phyloP scores from a whole-genome alignment of 2,329 filamentous ascomycete species.

The Phialocephala subalpina region DNA sequence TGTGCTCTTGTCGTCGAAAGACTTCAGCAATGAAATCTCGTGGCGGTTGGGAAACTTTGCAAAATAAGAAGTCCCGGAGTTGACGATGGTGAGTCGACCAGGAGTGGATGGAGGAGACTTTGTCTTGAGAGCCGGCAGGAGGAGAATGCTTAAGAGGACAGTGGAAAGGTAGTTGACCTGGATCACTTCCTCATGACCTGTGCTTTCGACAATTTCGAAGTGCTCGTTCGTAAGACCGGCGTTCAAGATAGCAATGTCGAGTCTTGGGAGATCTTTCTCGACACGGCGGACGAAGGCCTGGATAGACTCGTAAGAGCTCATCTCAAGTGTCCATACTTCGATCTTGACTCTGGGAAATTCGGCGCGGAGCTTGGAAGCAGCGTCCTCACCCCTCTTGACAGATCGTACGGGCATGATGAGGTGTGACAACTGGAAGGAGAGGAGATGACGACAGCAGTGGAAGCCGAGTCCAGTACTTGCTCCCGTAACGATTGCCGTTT shows the following conservation, averaged over 20 bases:
- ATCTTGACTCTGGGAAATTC: constrained; percentile 47
- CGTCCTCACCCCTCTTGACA: constrained; percentile 50
- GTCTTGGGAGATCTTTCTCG: constrained; percentile 43
- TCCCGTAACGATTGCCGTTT: no score
- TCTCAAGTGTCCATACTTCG: constrained; percentile 59
- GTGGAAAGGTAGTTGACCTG: constrained; percentile 47
- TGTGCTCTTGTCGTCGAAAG: constrained; percentile 43
- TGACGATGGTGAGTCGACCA: constrained; percentile 29
- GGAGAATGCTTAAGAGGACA: constrained; percentile 36
- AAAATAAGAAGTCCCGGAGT: constrained; percentile 31
- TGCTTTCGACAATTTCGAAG: constrained; percentile 35
- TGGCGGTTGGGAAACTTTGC: constrained; percentile 42
- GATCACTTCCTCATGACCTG: constrained; percentile 50
- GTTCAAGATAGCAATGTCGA: constrained; percentile 54
- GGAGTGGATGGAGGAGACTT: constrained; percentile 19
- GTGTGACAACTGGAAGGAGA: constrained; percentile 49
- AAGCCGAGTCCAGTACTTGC: constrained; percentile 57
- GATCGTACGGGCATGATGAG: constrained; percentile 58
- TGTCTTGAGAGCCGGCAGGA: constrained; percentile 41
- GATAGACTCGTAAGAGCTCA: constrained; percentile 55
- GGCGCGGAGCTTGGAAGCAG: constrained; percentile 45
- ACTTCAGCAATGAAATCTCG: constrained; percentile 39
- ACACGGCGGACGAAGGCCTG: constrained; percentile 49
- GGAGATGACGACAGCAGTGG: constrained; percentile 49
- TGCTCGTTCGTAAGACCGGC: constrained; percentile 7